phyloP scores from a whole-genome alignment of 768 basidiomycete species.

The Mycena capillaripes region DNA sequence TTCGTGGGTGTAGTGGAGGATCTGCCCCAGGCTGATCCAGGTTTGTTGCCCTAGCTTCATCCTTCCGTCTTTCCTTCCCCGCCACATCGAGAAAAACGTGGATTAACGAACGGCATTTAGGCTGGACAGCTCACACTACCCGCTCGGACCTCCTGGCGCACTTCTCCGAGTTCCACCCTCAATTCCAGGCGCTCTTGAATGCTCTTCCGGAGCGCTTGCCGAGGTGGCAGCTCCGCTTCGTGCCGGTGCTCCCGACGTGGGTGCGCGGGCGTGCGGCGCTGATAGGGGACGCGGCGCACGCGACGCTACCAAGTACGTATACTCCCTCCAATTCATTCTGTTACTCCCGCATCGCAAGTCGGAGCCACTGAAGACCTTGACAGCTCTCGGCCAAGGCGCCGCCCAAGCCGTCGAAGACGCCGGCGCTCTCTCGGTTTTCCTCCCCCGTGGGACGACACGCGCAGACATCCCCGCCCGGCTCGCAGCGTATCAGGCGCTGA shows the following conservation, averaged over 20 bases:
- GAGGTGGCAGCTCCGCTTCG: conserved; percentile 13
- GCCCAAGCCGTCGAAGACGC: conserved; percentile 43
- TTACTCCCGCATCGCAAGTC: no score
- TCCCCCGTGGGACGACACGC: conserved; percentile 4
- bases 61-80: background rate
- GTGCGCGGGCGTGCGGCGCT: conserved; percentile 21
- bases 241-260: conserved; percentile 26
- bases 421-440: conserved; percentile 3
- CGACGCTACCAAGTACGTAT: conserved; percentile 40
- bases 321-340: no score
- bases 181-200: background rate
- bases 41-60: background rate
- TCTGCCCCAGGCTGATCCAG: conserved; percentile 8
- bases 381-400: conserved; percentile 5
- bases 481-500: conserved; percentile 4
- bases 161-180: conserved; percentile 6
- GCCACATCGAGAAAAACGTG: no score
- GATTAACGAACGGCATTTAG: no score
- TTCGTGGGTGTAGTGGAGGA: background rate
- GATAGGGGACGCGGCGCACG: conserved; percentile 38
- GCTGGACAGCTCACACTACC: background rate
- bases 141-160: background rate
- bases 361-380: no score
- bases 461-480: conserved; percentile 14
- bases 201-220: background rate